These are phyloP conservation scores for Marasmius sp. DNA, from an alignment of 1,284 basidiomycete species.

Conservation along the genomic window DNA sequence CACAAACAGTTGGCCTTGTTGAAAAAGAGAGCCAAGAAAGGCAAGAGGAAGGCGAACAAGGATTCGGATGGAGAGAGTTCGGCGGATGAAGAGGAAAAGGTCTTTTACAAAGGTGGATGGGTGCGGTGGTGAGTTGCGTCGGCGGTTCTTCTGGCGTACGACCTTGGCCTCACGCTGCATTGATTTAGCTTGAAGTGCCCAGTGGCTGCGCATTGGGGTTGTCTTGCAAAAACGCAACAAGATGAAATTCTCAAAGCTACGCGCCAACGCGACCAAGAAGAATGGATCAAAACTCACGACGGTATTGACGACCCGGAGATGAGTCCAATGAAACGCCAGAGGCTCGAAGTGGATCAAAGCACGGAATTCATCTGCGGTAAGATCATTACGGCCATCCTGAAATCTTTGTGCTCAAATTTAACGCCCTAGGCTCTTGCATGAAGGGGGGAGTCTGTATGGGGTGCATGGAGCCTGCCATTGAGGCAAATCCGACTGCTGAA, in stretches of 20 bases:
- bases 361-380: constrained; percentile 77
- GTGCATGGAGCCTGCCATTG: constrained; percentile 61
- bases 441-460: constrained; percentile 78
- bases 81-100: constrained; percentile 56
- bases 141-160: constrained; percentile 4
- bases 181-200: constrained; percentile 68
- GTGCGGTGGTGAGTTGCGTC: constrained; percentile 70
- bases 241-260: constrained; percentile 73
- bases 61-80: constrained; percentile 45
- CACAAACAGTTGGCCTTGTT: constrained; percentile 48
- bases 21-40: constrained; percentile 38
- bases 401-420: not conserved
- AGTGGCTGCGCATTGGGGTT: constrained; percentile 78
- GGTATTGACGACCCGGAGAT: constrained; percentile 23
- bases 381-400: constrained; percentile 11
- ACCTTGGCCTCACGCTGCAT: not conserved
- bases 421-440: constrained; percentile 57
- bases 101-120: constrained; percentile 75
- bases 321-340: constrained; percentile 37
- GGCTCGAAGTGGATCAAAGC: constrained; percentile 56
- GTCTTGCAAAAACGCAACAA: constrained; percentile 64
- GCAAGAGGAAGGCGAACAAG: constrained; percentile 38
- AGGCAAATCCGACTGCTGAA: constrained; percentile 35
- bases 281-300: constrained; percentile 32
- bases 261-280: constrained; percentile 46